phyloP scores from a whole-genome alignment of 2,329 filamentous ascomycete genomes.

The Aureobasidium namibiae region DNA sequence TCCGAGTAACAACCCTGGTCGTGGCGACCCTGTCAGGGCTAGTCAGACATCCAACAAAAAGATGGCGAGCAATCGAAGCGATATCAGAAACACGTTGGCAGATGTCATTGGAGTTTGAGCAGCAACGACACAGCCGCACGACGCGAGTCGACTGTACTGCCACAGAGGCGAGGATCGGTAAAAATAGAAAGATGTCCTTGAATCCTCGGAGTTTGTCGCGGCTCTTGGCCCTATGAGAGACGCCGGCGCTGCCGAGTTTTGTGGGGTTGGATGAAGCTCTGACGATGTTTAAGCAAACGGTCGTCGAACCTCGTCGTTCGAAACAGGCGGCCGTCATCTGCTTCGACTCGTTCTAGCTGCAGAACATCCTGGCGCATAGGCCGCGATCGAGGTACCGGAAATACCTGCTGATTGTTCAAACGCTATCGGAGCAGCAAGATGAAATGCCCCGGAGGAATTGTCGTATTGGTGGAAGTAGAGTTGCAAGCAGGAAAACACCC shows the following conservation, averaged over 20 bases:
- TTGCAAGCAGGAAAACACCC: conserved; percentile 1
- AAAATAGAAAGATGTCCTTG: background rate
- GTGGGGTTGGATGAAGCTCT: background rate
- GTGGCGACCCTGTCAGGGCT: background rate
- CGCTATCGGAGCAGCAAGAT: background rate
- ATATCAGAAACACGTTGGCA: background rate
- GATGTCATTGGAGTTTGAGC: background rate
- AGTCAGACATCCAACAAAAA: background rate
- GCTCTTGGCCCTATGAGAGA: background rate
- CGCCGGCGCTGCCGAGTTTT: background rate
- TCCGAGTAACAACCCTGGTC: background rate
- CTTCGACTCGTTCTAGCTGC: conserved; percentile 1
- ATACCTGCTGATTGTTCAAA: background rate
- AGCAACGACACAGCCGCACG: too few relatives aligned
- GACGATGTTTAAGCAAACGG: background rate
- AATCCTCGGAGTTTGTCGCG: background rate
- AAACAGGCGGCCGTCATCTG: conserved; percentile 3
- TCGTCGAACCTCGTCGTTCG: background rate
- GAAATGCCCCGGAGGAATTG: background rate
- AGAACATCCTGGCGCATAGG: background rate
- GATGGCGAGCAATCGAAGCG: background rate
- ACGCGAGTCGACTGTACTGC: background rate
- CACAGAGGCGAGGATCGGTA: background rate
- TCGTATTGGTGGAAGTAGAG: background rate
- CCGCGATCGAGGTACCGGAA: background rate